These are phyloP conservation scores for Colletotrichum sidae DNA, from an alignment of 2,329 filamentous ascomycete genomes.

Conservation along the genomic window DNA sequence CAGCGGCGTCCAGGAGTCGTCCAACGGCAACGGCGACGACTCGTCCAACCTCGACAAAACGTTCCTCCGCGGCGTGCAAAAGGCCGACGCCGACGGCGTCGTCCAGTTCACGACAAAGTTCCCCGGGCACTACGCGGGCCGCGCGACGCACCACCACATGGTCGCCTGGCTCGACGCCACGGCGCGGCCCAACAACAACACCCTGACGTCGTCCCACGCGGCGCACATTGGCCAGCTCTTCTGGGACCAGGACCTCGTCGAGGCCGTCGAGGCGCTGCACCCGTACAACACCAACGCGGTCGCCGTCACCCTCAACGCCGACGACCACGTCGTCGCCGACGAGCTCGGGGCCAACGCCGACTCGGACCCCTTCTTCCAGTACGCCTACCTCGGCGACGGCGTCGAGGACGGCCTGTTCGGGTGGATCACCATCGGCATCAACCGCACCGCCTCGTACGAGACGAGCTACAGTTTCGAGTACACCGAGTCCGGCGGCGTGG, in stretches of 20 bases:
- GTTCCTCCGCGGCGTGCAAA: constrained; percentile 26
- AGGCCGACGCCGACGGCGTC: constrained; percentile 40
- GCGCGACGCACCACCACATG: constrained; percentile 61
- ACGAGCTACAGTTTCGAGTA: constrained; percentile 16
- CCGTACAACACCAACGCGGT: constrained; percentile 31
- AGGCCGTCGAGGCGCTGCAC: constrained; percentile 20
- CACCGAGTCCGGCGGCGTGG: constrained; percentile 19
- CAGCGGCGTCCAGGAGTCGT: constrained; percentile 43
- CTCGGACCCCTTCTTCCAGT: constrained; percentile 65
- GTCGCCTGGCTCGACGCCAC: constrained; percentile 27
- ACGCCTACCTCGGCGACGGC: constrained; percentile 61
- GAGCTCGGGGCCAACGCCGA: constrained; percentile 56
- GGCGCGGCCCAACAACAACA: constrained; percentile 51
- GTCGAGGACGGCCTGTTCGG: constrained; percentile 57
- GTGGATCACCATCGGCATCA: constrained; percentile 60
- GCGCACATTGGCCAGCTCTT: constrained; percentile 41
- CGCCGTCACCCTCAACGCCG: constrained; percentile 33
- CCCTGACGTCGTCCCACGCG: constrained; percentile 55
- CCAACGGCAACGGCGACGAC: constrained; percentile 30
- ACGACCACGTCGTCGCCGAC: constrained; percentile 57
- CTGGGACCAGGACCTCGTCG: constrained; percentile 29
- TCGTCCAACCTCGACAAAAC: constrained; percentile 23
- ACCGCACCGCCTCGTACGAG: constrained; percentile 38
- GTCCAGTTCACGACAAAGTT: constrained; percentile 56
- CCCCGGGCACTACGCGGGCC: constrained; percentile 57